These are phyloP conservation scores for Stachybotrys echinatus DNA, from an alignment of 2,329 filamentous ascomycete genomes.

Conservation along the genomic window DNA sequence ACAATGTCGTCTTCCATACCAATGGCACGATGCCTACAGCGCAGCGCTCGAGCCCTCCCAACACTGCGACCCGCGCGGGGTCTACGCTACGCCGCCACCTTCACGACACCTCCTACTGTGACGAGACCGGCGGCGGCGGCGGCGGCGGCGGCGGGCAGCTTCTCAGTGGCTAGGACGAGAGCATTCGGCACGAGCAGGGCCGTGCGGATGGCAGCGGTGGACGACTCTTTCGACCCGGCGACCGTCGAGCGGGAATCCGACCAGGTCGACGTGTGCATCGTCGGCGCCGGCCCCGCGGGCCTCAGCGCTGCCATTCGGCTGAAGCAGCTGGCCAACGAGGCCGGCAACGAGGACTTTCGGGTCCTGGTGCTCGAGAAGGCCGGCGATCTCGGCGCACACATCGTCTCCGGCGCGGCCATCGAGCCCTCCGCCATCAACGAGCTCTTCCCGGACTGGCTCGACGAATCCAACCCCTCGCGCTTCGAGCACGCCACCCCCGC, in stretches of 20 bases:
- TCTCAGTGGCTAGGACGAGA: constrained; percentile 17
- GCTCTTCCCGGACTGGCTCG: constrained; percentile 88
- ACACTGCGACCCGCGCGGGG: constrained; percentile 19
- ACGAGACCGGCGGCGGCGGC: background rate
- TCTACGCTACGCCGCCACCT: constrained; percentile 14
- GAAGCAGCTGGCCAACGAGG: constrained; percentile 92
- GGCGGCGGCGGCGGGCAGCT: constrained; percentile 8
- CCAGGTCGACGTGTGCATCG: constrained; percentile 92
- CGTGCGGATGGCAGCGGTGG: constrained; percentile 18
- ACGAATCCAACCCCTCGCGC: constrained; percentile 78
- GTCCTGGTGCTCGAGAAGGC: constrained; percentile 93
- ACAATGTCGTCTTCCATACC: constrained; percentile 31
- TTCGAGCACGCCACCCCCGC: constrained; percentile 87
- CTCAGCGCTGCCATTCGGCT: constrained; percentile 88
- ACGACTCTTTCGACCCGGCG: constrained; percentile 55
- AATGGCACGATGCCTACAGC: constrained; percentile 33
- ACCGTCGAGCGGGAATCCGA: constrained; percentile 82
- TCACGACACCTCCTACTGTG: constrained; percentile 5
- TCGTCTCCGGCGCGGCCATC: constrained; percentile 92
- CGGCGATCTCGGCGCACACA: constrained; percentile 89
- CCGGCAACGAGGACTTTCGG: constrained; percentile 91
- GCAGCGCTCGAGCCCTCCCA: constrained; percentile 26
- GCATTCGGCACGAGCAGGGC: constrained; percentile 29
- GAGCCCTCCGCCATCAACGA: constrained; percentile 85
- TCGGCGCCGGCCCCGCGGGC: constrained; percentile 92